Evolutionary conservation across 129 eudicot species (phyloP), one percentile per base, ranked within the genome.

Genomic region (Saussurea involucrata): DNA sequence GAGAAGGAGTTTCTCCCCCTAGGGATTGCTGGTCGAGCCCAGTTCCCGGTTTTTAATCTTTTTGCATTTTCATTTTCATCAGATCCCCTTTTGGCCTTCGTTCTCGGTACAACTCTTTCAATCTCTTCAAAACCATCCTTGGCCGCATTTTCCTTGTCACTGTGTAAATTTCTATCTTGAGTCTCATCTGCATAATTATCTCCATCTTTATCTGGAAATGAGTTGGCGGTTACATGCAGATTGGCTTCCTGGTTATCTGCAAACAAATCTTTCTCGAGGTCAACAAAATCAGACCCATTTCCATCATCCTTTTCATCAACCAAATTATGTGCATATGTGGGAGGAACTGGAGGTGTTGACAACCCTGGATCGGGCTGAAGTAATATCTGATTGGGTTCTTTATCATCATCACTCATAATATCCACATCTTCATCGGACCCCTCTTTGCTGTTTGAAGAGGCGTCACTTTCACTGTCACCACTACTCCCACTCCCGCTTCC

Each of bases 391-490:
- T 80, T 89, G 63, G 86, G 73, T 84, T 95, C 88, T 85, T 88
- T 89, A 36, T 95, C 96, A 77, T 90, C 99, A 69, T 92, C 97
- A 76, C 96, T 85, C 93, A 95, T 86, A 58, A 95, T 95, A 84
- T 95, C 96, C n/a, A 95, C 92, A 40, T 95, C 99, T 88, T 80
- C 99, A 66, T 95, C 99, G 66, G 99, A 90, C 36, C 92, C 92
- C 78, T 89, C 84, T 85, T 92, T 92, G 83, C 99, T 95, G 84
- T 92, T 91, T 8, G 96, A 77, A 78, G 97, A 95, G 73, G 93
- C 89, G 72, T 94, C 98, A 83, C 87, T 86, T 31, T 93, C 98
- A 70, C 98, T 91, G 57, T 89, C 97, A 78, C 98, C 91, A 84
- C 92, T 84, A 82, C 96, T 92, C 49, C 88, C 96, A 77, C 96